These are phyloP conservation scores for Larix kaempferi DNA, from an alignment of 75 land plant species.

Conservation along the genomic window DNA sequence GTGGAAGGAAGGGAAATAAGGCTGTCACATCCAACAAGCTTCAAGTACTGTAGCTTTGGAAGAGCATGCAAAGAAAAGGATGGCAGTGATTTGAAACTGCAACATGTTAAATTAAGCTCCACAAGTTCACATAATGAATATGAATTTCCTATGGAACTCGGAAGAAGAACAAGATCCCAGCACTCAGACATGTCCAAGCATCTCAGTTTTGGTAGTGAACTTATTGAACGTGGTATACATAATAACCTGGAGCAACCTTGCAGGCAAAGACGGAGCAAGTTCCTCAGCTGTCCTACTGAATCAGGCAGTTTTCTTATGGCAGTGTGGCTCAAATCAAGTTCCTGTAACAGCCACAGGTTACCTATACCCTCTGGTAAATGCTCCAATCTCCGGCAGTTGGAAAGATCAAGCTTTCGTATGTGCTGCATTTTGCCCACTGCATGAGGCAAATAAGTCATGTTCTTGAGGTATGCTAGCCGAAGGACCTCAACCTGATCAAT, in stretches of 20 bases:
- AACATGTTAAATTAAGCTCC: constrained; percentile 18
- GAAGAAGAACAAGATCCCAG: constrained; percentile 25
- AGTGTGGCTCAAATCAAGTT: constrained; percentile 23
- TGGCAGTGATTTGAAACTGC: constrained; percentile 19
- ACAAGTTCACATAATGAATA: constrained; percentile 10
- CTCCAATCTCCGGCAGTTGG: constrained; percentile 18
- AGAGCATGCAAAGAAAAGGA: constrained; percentile 18
- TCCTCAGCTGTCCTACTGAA: constrained; percentile 14
- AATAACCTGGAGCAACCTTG: constrained; percentile 22
- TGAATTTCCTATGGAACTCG: constrained; percentile 11
- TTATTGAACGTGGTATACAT: constrained; percentile 15
- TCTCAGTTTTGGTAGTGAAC: constrained; percentile 10
- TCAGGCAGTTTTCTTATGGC: constrained; percentile 23
- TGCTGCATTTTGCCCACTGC: constrained; percentile 13
- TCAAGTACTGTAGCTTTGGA: constrained; percentile 16
- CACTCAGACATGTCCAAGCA: constrained; percentile 17
- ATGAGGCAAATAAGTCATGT: constrained; percentile 17
- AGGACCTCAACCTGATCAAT: constrained; percentile 18
- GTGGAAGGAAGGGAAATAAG: constrained; percentile 17
- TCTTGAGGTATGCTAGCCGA: constrained; percentile 13
- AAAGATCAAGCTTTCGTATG: constrained; percentile 14
- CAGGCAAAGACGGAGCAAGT: constrained; percentile 14
- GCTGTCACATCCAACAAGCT: constrained; percentile 17
- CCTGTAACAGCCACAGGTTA: constrained; percentile 8
- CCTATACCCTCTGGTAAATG: constrained; percentile 16